A percentile compares a stretch with the other conserved stretches of the same genome.
These are phyloP conservation scores for Saccharomycopsis sp. DNA, from an alignment of 805 yeast species.

Conservation along the genomic window DNA sequence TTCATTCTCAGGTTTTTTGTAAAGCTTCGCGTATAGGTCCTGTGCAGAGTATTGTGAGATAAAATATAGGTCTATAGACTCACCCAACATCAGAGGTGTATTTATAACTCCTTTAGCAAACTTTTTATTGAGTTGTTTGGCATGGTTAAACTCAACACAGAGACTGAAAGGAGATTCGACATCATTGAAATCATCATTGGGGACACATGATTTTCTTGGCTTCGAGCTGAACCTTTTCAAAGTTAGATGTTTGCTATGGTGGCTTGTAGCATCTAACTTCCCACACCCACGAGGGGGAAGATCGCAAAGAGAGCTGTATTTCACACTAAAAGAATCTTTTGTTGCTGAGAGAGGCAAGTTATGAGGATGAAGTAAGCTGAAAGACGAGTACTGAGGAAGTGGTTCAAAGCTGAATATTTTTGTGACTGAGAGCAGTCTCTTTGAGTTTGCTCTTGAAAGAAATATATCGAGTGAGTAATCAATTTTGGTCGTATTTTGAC, in stretches of 20 bases:
- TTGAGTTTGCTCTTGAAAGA: slow-evolving; percentile 6
- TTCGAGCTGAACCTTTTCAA: slow-evolving; percentile 12
- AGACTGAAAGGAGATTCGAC: slow-evolving; percentile 12
- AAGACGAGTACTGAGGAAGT: slow-evolving; percentile 10
- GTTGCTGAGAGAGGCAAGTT: slow-evolving; percentile 8
- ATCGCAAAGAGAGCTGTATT: slow-evolving; percentile 9
- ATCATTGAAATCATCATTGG: slow-evolving; percentile 1
- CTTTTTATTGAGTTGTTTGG: slow-evolving; percentile 7
- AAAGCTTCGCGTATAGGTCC: slow-evolving; percentile 10
- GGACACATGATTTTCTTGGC: neutral
- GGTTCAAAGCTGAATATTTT: slow-evolving; percentile 10
- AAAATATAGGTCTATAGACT: slow-evolving; percentile 7
- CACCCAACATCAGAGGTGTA: slow-evolving; percentile 8
- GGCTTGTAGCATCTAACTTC: neutral
- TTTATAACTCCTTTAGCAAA: slow-evolving; percentile 18
- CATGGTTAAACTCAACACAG: slow-evolving; percentile 13
- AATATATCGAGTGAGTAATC: slow-evolving; percentile 14
- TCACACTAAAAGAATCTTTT: slow-evolving; percentile 7
- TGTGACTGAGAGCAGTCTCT: slow-evolving; percentile 2
- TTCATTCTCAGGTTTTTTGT: slow-evolving; percentile 1
- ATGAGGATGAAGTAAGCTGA: slow-evolving; percentile 9
- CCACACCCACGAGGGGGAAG: neutral
- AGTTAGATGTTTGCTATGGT: neutral
- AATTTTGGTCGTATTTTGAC: slow-evolving; percentile 12
- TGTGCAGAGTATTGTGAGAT: slow-evolving; percentile 10